Evolutionary conservation across 2,329 filamentous ascomycete genomes (phyloP), one percentile per base, ranked within the genome.

Genomic region (Alternaria atra): DNA sequence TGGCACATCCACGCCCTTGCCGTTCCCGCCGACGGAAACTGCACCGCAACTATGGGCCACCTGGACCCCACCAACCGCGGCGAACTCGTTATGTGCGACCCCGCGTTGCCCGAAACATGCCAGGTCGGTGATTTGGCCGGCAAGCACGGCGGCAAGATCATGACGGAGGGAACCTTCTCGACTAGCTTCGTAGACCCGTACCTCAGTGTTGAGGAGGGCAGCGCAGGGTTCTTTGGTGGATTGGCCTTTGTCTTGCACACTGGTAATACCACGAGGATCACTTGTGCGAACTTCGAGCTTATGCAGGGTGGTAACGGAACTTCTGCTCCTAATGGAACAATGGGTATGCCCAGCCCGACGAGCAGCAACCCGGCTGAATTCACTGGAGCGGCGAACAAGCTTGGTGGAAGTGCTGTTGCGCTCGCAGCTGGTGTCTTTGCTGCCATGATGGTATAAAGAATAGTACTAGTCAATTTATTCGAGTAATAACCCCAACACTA

Each of bases 271-370:
- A 83, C 81, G 12, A 80, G 83, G 57, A 75, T 87, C 64, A 83
- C 83, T 29, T 88, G 85, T 76, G 85, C 83, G 51, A 86, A 86
- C 69, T 86, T 87, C 66, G 73, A 72, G 52, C 57, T 59, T 29
- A 52, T 67, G 2, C 3, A 27, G 7, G 43, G 42, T 34, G 62
- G 57, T 0, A 69, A 66, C 35, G 59, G 52, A 4, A 68, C 64
- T 7, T 35, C 23, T 20, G 52, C n/a, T 17, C 52, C 35, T 15
- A 59, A 60, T 44, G 46, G 37, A 10, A 56, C 57, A 8, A 30
- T 17, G 52, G 27, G 9, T n/a, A 12, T 47, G 47, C 58, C 58
- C 30, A 55, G 54, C 23, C 17, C 62, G n/a, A 70, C 62, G 3
- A 59, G 58, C 32, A 63, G 66, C 15, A 37, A 29, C 13, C 29